A percentile compares a stretch with the other conserved stretches of the same genome.
Evolutionary conservation across 192 early-diverging fungal genomes (phyloP).

Genomic region (Coemansia sp.): DNA sequence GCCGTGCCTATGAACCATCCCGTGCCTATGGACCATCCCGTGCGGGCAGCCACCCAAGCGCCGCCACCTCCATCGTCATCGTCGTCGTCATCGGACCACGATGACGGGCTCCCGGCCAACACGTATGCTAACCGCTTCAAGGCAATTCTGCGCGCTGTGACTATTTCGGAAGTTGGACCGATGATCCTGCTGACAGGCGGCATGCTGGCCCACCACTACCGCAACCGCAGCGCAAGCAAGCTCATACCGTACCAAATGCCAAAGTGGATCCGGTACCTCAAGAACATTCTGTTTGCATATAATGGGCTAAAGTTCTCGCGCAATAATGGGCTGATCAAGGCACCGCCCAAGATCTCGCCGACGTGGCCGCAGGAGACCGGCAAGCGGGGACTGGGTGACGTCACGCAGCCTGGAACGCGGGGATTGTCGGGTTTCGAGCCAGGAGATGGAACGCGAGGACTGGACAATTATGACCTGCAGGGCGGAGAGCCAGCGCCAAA

Average conservation of each 20-base stretch:
- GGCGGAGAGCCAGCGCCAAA: neutral
- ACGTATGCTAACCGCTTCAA: conserved; percentile 8
- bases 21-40: neutral
- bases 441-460: neutral
- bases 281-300: conserved; percentile 23
- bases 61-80: neutral
- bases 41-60: neutral
- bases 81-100: neutral
- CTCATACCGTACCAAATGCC: conserved; percentile 35
- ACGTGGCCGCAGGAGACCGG: conserved; percentile 9
- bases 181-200: conserved; percentile 20
- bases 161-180: conserved; percentile 23
- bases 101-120: neutral
- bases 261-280: conserved; percentile 36
- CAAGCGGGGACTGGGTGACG: conserved; percentile 3
- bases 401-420: neutral
- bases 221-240: conserved; percentile 11
- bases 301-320: conserved; percentile 12
- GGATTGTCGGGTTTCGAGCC: neutral
- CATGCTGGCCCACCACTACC: conserved; percentile 26
- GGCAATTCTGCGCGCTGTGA: neutral
- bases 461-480: conserved; percentile 3
- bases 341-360: neutral
- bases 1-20: neutral
- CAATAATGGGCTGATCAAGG: conserved; percentile 11